Evolutionary conservation across 2,329 filamentous ascomycete species (phyloP), one percentile per base, ranked within the genome.

Genomic region (Phaeosphaeria sp.): DNA sequence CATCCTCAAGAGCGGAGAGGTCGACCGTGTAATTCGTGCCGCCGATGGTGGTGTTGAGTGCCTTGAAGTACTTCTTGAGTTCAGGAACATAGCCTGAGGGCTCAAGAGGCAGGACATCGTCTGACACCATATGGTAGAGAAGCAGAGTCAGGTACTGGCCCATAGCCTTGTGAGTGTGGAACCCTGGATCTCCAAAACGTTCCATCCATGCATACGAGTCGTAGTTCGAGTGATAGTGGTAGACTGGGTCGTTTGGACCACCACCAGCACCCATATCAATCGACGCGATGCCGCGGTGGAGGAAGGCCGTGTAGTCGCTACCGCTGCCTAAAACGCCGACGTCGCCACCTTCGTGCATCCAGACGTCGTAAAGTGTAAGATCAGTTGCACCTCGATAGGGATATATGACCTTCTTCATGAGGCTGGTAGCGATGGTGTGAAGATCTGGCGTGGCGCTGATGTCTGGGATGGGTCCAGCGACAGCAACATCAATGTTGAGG

Each of bases 191-290:
- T 5, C 81, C 83, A 55, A 79, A 84, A 0, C 74, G 80, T 0
- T 71, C 63, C 82, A 85, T 84, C 83, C 83, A 85, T 56, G 81
- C 77, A 59, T 82, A 83, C 30, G 75, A 71, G 59, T 83, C 71
- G 72, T 83, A 83, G 64, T 74, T 77, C 25, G 76, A 79, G 63
- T 83, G 81, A 64, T 83, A 83, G 27, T 76, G 81, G 54, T 82
- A 83, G 9, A 83, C 68, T 0, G 81, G 76, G 46, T 80, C 79
- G 1, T 69, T 66, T 2, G 73, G 69, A 4, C 76, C 76, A 2
- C 64, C 67, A 6, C 72, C 74, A 25, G 77, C 71, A 21, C 80
- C 80, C 58, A 82, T 69, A 50, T 83, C 80, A 39, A 82, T 72
- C 5, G 74, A 54, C 22, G 73, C 66, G 25, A 81, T 80, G 17